Evolutionary conservation across 106 monocot species (phyloP).

Genomic region (Dioscorea zingiberensis): DNA sequence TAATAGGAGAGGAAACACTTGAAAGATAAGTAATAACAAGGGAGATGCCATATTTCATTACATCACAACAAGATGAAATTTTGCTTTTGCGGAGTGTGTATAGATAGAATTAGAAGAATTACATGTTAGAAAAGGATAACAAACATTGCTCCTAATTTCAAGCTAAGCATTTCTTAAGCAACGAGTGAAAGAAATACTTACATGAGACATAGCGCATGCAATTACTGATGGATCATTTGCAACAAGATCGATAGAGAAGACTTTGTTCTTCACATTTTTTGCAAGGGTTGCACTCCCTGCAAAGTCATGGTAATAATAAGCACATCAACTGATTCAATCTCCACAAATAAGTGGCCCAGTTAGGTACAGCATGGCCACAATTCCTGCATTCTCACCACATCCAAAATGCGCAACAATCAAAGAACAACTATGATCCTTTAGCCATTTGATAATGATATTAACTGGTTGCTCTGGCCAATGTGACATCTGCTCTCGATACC

Average conservation of each 20-base stretch:
- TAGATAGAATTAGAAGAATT: too few relatives aligned
- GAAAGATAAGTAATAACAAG: too few relatives aligned
- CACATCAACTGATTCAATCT: background rate
- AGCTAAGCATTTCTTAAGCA: background rate
- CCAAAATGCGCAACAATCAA: constrained; percentile 97
- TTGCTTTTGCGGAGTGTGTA: too few relatives aligned
- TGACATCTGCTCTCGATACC: constrained; percentile 95
- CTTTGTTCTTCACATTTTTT: constrained; percentile 80
- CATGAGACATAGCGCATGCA: constrained; percentile 95
- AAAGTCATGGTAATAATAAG: constrained; percentile 2
- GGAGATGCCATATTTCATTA: too few relatives aligned
- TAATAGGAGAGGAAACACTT: too few relatives aligned
- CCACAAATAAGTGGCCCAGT: background rate
- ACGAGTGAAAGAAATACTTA: constrained; percentile 16
- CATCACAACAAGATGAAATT: too few relatives aligned
- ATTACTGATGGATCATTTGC: constrained; percentile 87
- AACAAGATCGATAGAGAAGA: constrained; percentile 95
- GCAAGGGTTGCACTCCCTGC: constrained; percentile 84
- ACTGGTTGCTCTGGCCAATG: constrained; percentile 93
- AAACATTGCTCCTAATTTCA: background rate
- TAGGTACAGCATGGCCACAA: background rate
- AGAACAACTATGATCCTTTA: constrained; percentile 53
- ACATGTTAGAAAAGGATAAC: background rate
- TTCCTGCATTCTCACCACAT: constrained; percentile 59
- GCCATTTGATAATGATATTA: constrained; percentile 84